phyloP scores from a whole-genome alignment of 2,329 filamentous ascomycete species.

The Penicillium sp. region DNA sequence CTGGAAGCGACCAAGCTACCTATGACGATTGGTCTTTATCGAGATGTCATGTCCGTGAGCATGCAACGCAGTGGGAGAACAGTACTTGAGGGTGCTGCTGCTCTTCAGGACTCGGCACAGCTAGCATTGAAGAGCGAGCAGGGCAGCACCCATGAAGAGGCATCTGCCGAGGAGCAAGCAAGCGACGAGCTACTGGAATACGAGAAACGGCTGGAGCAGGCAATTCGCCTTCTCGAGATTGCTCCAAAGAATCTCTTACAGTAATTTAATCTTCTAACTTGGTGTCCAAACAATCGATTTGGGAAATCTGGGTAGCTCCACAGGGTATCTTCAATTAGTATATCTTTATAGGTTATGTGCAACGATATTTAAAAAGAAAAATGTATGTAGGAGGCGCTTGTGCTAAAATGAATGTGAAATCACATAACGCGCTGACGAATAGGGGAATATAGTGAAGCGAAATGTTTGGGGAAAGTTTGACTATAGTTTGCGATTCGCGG shows the following conservation, averaged over 20 bases:
- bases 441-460: conserved; percentile 6
- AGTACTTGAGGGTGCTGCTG: no score
- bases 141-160: background rate
- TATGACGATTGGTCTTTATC: conserved; percentile 17
- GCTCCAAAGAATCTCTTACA: conserved; percentile 19
- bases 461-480: conserved; percentile 10
- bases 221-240: conserved; percentile 20
- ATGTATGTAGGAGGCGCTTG: background rate
- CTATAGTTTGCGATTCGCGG: conserved; percentile 41
- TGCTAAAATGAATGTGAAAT: background rate
- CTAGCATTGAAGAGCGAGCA: conserved; percentile 4
- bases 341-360: conserved; percentile 12
- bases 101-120: conserved; percentile 1
- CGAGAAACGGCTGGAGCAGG: conserved; percentile 19
- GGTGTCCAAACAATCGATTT: no score
- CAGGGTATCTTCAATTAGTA: background rate
- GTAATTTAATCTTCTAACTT: background rate
- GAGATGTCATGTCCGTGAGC: conserved; percentile 20
- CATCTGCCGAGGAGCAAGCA: conserved; percentile 13
- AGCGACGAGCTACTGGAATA: conserved; percentile 15
- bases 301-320: background rate
- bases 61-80: conserved; percentile 8
- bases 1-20: conserved; percentile 11
- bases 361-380: background rate
- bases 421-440: conserved; percentile 5